Conservation (phyloP, 306 rosid species). For the Phaseolus lunatus region DNA sequence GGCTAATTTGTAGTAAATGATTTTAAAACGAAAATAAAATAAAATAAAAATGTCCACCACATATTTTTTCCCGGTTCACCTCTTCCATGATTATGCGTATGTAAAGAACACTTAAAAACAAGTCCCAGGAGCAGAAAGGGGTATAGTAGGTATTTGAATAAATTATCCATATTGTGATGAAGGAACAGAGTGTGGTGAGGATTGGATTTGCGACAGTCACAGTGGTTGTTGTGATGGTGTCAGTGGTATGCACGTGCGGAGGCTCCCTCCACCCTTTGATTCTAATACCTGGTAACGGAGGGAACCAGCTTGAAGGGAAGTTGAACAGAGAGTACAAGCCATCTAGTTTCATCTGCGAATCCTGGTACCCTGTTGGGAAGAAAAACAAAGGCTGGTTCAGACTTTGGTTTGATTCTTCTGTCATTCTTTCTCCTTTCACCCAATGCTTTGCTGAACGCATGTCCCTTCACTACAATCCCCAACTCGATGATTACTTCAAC, state of each 20-base stretch:
- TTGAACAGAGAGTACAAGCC: constrained; percentile 63
- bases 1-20: background rate
- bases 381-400: constrained; percentile 79
- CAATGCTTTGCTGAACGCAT: constrained; percentile 82
- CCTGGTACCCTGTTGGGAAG: constrained; percentile 68
- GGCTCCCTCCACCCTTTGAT: constrained; percentile 75
- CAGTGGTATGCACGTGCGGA: constrained; percentile 52
- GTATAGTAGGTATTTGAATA: background rate
- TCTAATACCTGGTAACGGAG: constrained; percentile 85
- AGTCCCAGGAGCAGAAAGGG: background rate
- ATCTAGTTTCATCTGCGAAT: constrained; percentile 59
- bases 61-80: background rate
- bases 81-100: background rate
- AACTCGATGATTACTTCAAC: constrained; percentile 69
- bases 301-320: constrained; percentile 87
- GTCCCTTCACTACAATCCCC: constrained; percentile 67
- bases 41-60: background rate
- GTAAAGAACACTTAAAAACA: constrained; percentile 5
- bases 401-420: constrained; percentile 80
- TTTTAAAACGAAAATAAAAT: background rate
- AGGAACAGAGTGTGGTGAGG: constrained; percentile 25
- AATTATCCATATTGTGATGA: background rate
- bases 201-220: constrained; percentile 29
- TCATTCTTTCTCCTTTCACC: constrained; percentile 74
- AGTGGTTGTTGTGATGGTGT: constrained; percentile 51